Conservation (phyloP, 192 early-diverging fungal genomes). For the Radiomyces spectabilis region DNA sequence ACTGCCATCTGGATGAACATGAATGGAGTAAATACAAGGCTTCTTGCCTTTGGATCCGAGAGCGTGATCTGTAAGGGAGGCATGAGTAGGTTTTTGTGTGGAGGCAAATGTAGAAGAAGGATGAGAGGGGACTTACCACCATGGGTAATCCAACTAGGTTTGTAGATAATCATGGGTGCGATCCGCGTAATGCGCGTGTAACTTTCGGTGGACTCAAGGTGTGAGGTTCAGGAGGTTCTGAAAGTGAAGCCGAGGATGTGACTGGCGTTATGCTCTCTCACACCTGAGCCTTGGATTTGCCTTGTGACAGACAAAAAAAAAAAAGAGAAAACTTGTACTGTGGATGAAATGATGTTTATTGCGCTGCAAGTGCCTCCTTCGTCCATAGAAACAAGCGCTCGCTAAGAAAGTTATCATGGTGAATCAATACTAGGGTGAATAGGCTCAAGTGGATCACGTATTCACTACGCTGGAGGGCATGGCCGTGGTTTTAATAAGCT, state of each 20-base stretch:
- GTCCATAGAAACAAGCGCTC: neutral
- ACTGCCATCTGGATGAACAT: constrained; percentile 76
- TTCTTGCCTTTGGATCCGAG: constrained; percentile 35
- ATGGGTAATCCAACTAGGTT: constrained; percentile 68
- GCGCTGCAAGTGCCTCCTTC: neutral
- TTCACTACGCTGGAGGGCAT: no score
- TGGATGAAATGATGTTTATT: neutral
- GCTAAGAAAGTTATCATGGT: neutral
- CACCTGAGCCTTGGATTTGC: neutral
- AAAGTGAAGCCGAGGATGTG: neutral
- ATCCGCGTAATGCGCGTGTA: neutral
- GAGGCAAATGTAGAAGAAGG: neutral
- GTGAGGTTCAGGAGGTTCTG: neutral
- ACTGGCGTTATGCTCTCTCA: neutral
- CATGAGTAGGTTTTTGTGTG: neutral
- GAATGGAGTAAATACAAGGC: constrained; percentile 74
- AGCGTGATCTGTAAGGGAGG: neutral
- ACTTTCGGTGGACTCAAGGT: neutral
- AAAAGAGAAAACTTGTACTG: neutral
- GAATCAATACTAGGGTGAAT: neutral
- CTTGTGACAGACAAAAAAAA: neutral
- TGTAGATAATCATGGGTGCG: constrained; percentile 53
- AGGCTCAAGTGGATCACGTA: no score
- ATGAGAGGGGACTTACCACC: constrained; percentile 34
- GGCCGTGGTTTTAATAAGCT: neutral